Evolutionary conservation across 2,329 filamentous ascomycete genomes (phyloP).

Genomic region (Aspergillus eucalypticola): DNA sequence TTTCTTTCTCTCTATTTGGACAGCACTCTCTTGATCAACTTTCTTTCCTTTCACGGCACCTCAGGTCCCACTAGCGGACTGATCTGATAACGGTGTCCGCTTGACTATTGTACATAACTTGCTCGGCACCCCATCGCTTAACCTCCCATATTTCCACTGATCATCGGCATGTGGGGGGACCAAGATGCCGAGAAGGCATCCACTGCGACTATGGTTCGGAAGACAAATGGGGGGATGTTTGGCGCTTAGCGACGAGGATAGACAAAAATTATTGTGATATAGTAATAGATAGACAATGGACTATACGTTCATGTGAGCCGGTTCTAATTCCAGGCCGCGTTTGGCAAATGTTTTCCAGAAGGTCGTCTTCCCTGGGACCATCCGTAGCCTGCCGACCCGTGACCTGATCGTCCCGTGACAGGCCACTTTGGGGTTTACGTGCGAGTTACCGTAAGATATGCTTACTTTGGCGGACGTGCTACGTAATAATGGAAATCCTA

Average conservation of each 20-base stretch:
- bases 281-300: not conserved
- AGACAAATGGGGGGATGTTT: not conserved
- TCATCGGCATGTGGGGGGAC: constrained; percentile 1
- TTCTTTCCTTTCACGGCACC: not conserved
- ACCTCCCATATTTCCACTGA: not conserved
- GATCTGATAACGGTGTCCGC: not conserved
- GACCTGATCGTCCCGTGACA: not conserved
- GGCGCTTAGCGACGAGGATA: not conserved
- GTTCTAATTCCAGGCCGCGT: not conserved
- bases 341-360: not conserved
- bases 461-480: not conserved
- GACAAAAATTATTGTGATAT: not conserved
- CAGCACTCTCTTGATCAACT: not conserved
- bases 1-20: not conserved
- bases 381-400: not conserved
- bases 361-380: not conserved
- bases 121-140: not conserved
- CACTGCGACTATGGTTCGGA: not conserved
- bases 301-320: not conserved
- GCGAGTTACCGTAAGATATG: not conserved
- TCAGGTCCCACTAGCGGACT: not conserved
- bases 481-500: not conserved
- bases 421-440: not conserved
- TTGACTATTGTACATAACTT: constrained; percentile 2
- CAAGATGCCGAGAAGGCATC: not conserved